phyloP scores from a whole-genome alignment of 2,329 filamentous ascomycete genomes.

The Thielaviopsis populi region DNA sequence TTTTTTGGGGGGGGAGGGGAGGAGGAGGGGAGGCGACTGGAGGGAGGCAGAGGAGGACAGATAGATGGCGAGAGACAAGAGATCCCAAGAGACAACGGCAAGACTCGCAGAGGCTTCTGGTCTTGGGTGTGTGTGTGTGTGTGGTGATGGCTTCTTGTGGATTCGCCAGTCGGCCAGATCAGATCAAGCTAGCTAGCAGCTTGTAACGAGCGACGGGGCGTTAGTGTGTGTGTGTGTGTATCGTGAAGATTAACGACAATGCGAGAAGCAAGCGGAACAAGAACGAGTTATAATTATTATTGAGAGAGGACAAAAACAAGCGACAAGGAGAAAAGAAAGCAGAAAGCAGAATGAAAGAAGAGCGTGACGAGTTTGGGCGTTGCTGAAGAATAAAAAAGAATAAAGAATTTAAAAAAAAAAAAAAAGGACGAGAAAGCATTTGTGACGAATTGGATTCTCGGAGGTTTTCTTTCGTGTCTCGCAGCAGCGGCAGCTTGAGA shows the following conservation, averaged over 20 bases:
- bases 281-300: not conserved
- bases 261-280: not conserved
- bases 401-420: not conserved
- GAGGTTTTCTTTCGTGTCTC: conserved; percentile 1
- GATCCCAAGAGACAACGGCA: not conserved
- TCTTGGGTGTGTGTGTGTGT: no score
- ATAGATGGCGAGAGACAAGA: not conserved
- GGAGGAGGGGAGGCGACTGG: no score
- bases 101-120: not conserved
- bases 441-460: not conserved
- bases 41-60: not conserved
- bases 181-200: not conserved
- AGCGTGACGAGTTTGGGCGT: not conserved
- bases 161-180: not conserved
- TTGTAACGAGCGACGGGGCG: not conserved
- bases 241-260: not conserved
- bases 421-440: conserved; percentile 1
- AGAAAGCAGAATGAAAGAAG: not conserved
- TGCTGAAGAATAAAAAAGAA: not conserved
- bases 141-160: not conserved
- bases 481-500: not conserved
- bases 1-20: no score
- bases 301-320: not conserved
- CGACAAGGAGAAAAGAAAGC: not conserved
- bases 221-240: not conserved